Base-by-base conservation (phyloP, 176 grass and related monocot genomes). In the Typha latifolia region DNA sequence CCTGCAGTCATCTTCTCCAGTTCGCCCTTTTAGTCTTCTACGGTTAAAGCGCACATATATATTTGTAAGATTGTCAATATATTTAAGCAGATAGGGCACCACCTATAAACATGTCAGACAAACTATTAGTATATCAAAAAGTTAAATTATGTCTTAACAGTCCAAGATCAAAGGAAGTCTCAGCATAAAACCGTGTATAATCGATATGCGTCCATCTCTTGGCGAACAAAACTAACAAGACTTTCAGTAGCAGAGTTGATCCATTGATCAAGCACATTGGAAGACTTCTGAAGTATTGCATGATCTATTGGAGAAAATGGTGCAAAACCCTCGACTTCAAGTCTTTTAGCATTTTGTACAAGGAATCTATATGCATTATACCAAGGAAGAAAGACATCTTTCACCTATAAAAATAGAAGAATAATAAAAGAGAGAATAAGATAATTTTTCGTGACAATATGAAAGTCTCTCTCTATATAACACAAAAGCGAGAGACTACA, bases 371-470 rank as follows among this genome's bases (percentile, higher is more conserved):
- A 93, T 16, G 94, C 94, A 66, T 99, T 99, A 70, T 99, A 99
- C 94, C 94, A 99, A 1, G 94, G 94, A 37, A 99, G 94, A 83
- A 99, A 99, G 71, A 99, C 94, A 84, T 99, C 94, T 85, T 99
- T 99, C 66, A 99, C 94, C 94, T 99, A 34, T 27, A 73, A 68
- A 50, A 15, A 74, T 78, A 74, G 24, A 16, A 66, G 13, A 8
- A 43, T 1, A 43, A 43, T 43, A 43, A 10, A 7, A 43, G 37
- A 43, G 37, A 43, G 5, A 43, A 43, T 43, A 43, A 43, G 37
- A 43, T 6, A 10, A 43, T 43, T 11, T 43, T 43, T 43, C 37
- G 10, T 43, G 34, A 43, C 9, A 43, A 43, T 43, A 43, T 11
- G 10, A 2, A 43, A 43, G 37, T 43, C 6, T 8, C 8, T 34